Evolutionary conservation across 495 filamentous ascomycete species (phyloP).

Genomic region (Penicillium dipodomyicola): DNA sequence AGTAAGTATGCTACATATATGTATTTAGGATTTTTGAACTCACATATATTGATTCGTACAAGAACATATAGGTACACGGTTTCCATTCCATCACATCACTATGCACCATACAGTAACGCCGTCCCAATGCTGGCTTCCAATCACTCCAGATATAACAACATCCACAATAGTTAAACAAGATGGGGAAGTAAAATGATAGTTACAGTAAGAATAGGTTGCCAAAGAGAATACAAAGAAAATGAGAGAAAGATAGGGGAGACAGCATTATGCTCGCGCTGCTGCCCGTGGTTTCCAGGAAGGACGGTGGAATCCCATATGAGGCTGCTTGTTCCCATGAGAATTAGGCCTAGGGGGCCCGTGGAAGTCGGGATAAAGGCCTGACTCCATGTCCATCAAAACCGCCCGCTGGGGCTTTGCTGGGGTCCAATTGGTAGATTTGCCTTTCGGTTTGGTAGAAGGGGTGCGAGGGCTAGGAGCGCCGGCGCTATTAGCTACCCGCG

Average conservation of each 20-base stretch:
- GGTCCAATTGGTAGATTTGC: slow-evolving; percentile 25
- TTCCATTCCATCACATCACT: slow-evolving; percentile 20
- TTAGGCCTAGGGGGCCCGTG: slow-evolving; percentile 22
- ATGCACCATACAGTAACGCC: slow-evolving; percentile 20
- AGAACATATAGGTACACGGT: slow-evolving; percentile 8
- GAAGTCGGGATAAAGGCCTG: slow-evolving; percentile 39
- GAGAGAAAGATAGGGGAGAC: slow-evolving; percentile 3
- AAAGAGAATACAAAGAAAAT: slow-evolving; percentile 15
- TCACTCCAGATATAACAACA: slow-evolving; percentile 20
- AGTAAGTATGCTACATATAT: background rate
- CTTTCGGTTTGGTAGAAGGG: slow-evolving; percentile 17
- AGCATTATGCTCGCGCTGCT: slow-evolving; percentile 32
- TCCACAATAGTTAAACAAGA: slow-evolving; percentile 20
- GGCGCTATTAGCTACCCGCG: slow-evolving; percentile 22
- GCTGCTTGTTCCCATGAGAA: slow-evolving; percentile 27
- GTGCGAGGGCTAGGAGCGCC: slow-evolving; percentile 19
- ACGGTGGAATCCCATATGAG: slow-evolving; percentile 32
- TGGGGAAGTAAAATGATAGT: slow-evolving; percentile 4
- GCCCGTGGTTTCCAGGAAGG: slow-evolving; percentile 39
- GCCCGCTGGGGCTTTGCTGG: slow-evolving; percentile 45
- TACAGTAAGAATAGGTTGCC: slow-evolving; percentile 10
- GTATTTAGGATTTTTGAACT: background rate
- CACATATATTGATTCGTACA: slow-evolving; percentile 1
- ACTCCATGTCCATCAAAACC: slow-evolving; percentile 46
- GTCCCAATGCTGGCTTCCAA: slow-evolving; percentile 31